A percentile compares a stretch with the other conserved stretches of the same genome.
Conservation (phyloP, 768 basidiomycete species). For the Boletus pseudo-olivaceus region DNA sequence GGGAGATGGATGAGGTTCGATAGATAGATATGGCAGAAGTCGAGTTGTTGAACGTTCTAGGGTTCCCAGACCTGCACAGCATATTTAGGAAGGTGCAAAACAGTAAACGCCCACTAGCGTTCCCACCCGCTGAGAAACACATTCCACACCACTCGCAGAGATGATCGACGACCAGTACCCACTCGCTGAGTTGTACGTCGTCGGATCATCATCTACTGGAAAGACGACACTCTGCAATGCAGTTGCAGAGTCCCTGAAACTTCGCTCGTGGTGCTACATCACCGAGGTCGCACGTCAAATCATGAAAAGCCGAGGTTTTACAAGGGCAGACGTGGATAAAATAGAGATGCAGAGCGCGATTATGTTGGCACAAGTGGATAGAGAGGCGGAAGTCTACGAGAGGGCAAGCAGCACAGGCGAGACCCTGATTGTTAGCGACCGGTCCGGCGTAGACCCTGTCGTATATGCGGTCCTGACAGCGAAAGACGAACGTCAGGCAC, state of each 20-base stretch:
- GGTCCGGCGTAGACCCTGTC: constrained; percentile 63
- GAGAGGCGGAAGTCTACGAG: constrained; percentile 34
- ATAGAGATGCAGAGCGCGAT: constrained; percentile 64
- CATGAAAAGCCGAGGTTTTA: constrained; percentile 52
- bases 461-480: constrained; percentile 56
- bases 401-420: constrained; percentile 13
- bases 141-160: constrained; percentile 1
- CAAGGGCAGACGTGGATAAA: constrained; percentile 44
- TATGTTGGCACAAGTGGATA: constrained; percentile 50
- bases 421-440: constrained; percentile 50
- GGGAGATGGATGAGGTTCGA: neutral
- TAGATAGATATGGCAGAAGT: neutral
- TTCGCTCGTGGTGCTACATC: constrained; percentile 42
- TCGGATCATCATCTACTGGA: constrained; percentile 64
- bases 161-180: constrained; percentile 16
- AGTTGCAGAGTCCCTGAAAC: constrained; percentile 39
- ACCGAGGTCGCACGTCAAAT: constrained; percentile 61
- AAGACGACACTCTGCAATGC: constrained; percentile 66
- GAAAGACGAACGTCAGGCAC: constrained; percentile 34
- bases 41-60: neutral
- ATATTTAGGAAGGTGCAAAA: constrained; percentile 11
- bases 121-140: constrained; percentile 17
- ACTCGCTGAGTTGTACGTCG: constrained; percentile 37
- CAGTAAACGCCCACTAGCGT: constrained; percentile 4
- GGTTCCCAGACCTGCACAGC: neutral